Percentiles rank a stretch among this genome's conserved stretches.
Evolutionary conservation across 2,329 filamentous ascomycete species (phyloP).

Genomic region (Domatiomyces globalis): DNA sequence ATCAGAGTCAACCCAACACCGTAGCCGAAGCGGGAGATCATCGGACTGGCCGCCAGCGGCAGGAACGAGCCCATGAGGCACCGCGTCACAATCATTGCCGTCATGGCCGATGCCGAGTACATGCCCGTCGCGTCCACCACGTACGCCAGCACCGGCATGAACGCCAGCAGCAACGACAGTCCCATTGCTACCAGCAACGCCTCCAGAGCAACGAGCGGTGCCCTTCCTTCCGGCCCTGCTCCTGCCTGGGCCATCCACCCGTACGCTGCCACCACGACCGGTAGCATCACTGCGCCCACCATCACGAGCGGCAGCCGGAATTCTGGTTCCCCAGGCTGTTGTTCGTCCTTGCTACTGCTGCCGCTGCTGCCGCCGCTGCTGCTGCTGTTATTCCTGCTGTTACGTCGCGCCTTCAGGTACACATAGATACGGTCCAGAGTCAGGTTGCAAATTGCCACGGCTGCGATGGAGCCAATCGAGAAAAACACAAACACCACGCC

Average conservation of each 20-base stretch:
- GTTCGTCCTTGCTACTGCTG: constrained; percentile 17
- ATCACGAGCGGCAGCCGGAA: constrained; percentile 35
- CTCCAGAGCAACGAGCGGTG: constrained; percentile 8
- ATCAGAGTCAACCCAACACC: constrained; percentile 17
- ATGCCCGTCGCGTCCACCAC: constrained; percentile 19
- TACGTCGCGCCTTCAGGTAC: constrained; percentile 16
- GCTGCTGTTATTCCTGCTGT: neutral
- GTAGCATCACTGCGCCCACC: constrained; percentile 27
- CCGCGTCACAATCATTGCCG: constrained; percentile 15
- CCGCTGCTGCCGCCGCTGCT: constrained; percentile 17
- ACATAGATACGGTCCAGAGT: constrained; percentile 15
- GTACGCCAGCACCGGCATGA: constrained; percentile 15
- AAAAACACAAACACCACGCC: constrained; percentile 19
- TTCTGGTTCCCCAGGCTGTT: constrained; percentile 26
- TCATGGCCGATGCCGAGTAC: constrained; percentile 31
- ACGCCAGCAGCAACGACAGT: constrained; percentile 8
- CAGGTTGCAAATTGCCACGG: constrained; percentile 14
- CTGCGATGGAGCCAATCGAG: constrained; percentile 18
- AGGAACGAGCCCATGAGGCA: constrained; percentile 18
- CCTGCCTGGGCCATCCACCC: constrained; percentile 14
- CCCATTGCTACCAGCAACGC: constrained; percentile 10
- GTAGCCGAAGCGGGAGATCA: constrained; percentile 15
- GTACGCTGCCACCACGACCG: constrained; percentile 11
- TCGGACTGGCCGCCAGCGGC: constrained; percentile 12
- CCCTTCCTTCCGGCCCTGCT: neutral